phyloP scores from a whole-genome alignment of 2,329 filamentous ascomycete genomes.

The Exophiala mesophila region DNA sequence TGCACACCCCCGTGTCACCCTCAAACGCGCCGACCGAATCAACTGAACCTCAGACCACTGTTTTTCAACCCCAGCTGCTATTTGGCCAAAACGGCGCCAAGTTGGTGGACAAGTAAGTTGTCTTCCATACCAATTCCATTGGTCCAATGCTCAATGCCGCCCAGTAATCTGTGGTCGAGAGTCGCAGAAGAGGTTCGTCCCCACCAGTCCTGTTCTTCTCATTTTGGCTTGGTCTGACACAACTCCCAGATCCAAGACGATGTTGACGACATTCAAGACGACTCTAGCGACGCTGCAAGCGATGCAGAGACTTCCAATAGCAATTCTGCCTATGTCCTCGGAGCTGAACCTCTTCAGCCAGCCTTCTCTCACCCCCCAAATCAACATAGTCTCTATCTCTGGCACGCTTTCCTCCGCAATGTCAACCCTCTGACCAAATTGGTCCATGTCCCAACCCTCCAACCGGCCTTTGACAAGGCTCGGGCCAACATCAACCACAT shows the following conservation, averaged over 20 bases:
- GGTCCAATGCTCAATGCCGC: constrained; percentile 15
- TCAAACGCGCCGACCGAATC: no score
- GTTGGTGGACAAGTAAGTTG: constrained; percentile 26
- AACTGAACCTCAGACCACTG: constrained; percentile 13
- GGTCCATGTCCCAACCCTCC: constrained; percentile 28
- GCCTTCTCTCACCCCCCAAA: constrained; percentile 18
- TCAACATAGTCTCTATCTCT: constrained; percentile 25
- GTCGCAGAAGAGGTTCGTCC: constrained; percentile 29
- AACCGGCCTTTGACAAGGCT: constrained; percentile 27
- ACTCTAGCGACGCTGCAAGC: constrained; percentile 21
- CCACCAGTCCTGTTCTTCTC: constrained; percentile 28
- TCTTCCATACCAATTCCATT: constrained; percentile 2
- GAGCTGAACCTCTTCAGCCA: constrained; percentile 4
- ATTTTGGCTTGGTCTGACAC: constrained; percentile 26
- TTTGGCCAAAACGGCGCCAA: constrained; percentile 20
- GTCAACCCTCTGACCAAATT: constrained; percentile 29
- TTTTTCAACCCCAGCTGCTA: constrained; percentile 17
- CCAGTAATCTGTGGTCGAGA: constrained; percentile 28
- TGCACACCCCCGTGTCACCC: constrained; percentile 13
- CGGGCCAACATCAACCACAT: constrained; percentile 19
- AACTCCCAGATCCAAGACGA: constrained; percentile 15
- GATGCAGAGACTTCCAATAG: constrained; percentile 26
- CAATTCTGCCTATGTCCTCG: constrained; percentile 25
- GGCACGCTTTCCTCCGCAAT: constrained; percentile 28
- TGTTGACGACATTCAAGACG: constrained; percentile 11